Percentiles rank a stretch among this genome's conserved stretches.
phyloP scores from a whole-genome alignment of 164 flowering plant species.

The Magnolia officinalis region DNA sequence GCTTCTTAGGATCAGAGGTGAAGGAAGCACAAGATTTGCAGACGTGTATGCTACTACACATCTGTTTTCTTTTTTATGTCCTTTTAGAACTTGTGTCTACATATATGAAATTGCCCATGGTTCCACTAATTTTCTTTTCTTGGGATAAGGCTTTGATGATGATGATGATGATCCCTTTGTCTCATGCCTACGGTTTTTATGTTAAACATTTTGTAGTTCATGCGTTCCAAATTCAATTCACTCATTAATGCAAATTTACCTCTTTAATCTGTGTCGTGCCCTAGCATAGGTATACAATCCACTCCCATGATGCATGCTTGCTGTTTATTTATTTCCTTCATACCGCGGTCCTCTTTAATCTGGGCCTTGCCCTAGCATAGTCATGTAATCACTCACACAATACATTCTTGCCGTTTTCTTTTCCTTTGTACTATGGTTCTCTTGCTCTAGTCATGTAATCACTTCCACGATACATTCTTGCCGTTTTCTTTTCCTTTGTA shows the following conservation, averaged over 20 bases:
- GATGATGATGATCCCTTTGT: too few species aligned
- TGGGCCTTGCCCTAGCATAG: too few species aligned
- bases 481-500: too few species aligned
- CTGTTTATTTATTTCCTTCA: too few species aligned
- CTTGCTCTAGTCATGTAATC: background rate
- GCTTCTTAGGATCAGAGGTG: constrained; percentile 64
- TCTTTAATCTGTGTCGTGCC: background rate
- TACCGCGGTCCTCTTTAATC: too few species aligned
- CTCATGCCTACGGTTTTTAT: background rate
- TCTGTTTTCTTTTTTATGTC: too few species aligned
- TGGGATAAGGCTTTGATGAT: too few species aligned
- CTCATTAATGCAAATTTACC: background rate
- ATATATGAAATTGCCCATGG: background rate
- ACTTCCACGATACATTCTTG: background rate
- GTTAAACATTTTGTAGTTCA: background rate
- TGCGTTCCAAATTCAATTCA: background rate
- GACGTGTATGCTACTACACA: constrained; percentile 65
- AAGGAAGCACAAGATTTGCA: constrained; percentile 88
- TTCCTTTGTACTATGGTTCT: background rate
- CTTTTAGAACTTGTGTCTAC: too few species aligned
- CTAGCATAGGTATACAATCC: background rate
- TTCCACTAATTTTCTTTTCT: too few species aligned
- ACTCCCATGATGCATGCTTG: background rate
- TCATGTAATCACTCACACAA: background rate
- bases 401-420: background rate